Conservation (phyloP, 495 filamentous ascomycete species). For the Trichodelitschia bisporula region DNA sequence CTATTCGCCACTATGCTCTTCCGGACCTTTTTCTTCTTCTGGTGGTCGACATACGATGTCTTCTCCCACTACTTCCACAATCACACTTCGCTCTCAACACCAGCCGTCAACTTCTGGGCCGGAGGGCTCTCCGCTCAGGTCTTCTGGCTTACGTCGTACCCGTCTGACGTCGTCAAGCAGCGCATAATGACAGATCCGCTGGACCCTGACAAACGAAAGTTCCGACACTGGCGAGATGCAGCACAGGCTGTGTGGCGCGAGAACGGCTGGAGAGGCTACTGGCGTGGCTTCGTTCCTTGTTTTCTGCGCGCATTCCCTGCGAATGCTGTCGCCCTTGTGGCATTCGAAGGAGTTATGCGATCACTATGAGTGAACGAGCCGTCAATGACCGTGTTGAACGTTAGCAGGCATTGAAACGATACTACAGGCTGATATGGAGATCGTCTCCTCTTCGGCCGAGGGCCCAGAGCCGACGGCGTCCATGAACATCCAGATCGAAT, state of each 20-base stretch:
- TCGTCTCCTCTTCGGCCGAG: no score
- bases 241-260: slow-evolving; percentile 53
- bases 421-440: no score
- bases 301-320: slow-evolving; percentile 88
- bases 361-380: no score
- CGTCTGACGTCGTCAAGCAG: slow-evolving; percentile 89
- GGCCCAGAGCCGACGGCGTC: no score
- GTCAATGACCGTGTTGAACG: no score
- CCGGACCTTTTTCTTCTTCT: slow-evolving; percentile 84
- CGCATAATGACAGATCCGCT: slow-evolving; percentile 86
- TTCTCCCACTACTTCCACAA: slow-evolving; percentile 40
- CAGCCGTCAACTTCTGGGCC: slow-evolving; percentile 88
- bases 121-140: slow-evolving; percentile 77
- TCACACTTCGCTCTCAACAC: slow-evolving; percentile 45
- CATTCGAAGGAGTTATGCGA: slow-evolving; percentile 84
- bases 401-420: no score
- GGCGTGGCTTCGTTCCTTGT: slow-evolving; percentile 83
- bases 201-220: slow-evolving; percentile 41
- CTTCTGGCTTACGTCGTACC: slow-evolving; percentile 84
- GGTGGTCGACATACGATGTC: slow-evolving; percentile 86
- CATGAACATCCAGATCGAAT: no score
- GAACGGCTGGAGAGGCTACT: slow-evolving; percentile 54
- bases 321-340: slow-evolving; percentile 81
- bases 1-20: slow-evolving; percentile 68
- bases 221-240: slow-evolving; percentile 57